Evolutionary conservation across 2,329 filamentous ascomycete species (phyloP).

Genomic region (Neurospora crassa): DNA sequence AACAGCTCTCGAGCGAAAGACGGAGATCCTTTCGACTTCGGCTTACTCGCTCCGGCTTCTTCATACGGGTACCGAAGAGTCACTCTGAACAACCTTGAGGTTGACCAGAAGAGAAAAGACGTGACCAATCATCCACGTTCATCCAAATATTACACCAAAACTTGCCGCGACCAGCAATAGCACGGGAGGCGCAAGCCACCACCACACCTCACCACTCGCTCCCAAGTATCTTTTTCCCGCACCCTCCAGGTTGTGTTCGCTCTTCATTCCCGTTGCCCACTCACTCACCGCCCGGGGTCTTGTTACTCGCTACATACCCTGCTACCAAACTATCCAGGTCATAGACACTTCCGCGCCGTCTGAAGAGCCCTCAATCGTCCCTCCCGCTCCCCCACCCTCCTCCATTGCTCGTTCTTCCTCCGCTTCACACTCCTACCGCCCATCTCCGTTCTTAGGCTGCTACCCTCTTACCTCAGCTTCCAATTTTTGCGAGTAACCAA

Average conservation of each 20-base stretch:
- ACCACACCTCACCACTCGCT: neutral
- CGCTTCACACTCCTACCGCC: neutral
- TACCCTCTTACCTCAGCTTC: neutral
- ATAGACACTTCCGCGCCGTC: neutral
- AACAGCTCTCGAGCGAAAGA: neutral
- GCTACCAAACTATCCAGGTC: neutral
- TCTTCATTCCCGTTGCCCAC: neutral
- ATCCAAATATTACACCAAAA: neutral
- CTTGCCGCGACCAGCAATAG: neutral
- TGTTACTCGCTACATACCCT: neutral
- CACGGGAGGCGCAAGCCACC: neutral
- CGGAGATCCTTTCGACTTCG: neutral
- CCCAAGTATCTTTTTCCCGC: neutral
- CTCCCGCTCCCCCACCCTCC: neutral
- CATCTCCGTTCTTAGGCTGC: neutral
- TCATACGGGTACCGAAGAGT: neutral
- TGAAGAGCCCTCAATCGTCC: neutral
- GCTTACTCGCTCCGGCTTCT: neutral
- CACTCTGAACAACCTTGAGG: neutral
- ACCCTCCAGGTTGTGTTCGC: neutral
- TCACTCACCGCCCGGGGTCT: neutral
- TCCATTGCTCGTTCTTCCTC: neutral
- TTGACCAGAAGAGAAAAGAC: neutral
- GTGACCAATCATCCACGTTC: neutral
- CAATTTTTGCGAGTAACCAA: neutral